Base-by-base conservation (phyloP, 2,329 filamentous ascomycete genomes). In the Sarocladium brachiariae region DNA sequence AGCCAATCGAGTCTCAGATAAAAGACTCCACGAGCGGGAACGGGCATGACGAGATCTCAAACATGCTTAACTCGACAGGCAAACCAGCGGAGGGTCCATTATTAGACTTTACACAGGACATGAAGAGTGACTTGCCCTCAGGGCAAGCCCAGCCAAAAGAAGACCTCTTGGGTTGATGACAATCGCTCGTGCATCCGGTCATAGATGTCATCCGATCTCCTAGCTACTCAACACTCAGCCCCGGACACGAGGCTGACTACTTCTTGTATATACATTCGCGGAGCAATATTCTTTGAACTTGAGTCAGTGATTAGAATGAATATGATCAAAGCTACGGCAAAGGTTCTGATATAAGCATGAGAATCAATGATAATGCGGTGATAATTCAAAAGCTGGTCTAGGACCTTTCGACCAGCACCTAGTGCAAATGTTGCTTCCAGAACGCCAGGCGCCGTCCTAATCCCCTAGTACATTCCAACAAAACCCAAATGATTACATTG, bases 71-170 rank as follows among this genome's bases (percentile, higher is more conserved):
- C 25, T 63, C 70, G 8, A 80, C 77, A 4, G 74, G 76, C 11
- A 70, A 69, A 51, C 69, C 66, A 16, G 65, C 69, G 4, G 64
- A 72, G 1, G 76, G 77, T 0, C 74, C 77, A 1, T 63, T 81
- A 45, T 70, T 83, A 30, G 76, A 83, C 60, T 82, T 84, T 52
- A 67, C 74, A 14, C 59, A 72, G 10, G 79, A 83, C 52, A 38
- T 83, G 61, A 75, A 75, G 61, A 75, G 73, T 52, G 62, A 67
- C 21, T 57, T 82, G 33, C 76, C 76, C 3, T 52, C 60, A 24
- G 56, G 50, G 25, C 55, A 57, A 39, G 16, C 46, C 10, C 21
- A 49, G 37, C 37, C 21, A 41, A 50, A 41, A 7, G 27, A 38
- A n/a, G 24, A 31, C 30, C 30, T 8, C 30, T 31, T 31, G 14